Evolutionary conservation across 176 grass and related monocot genomes (phyloP).

Genomic region (Canna indica): DNA sequence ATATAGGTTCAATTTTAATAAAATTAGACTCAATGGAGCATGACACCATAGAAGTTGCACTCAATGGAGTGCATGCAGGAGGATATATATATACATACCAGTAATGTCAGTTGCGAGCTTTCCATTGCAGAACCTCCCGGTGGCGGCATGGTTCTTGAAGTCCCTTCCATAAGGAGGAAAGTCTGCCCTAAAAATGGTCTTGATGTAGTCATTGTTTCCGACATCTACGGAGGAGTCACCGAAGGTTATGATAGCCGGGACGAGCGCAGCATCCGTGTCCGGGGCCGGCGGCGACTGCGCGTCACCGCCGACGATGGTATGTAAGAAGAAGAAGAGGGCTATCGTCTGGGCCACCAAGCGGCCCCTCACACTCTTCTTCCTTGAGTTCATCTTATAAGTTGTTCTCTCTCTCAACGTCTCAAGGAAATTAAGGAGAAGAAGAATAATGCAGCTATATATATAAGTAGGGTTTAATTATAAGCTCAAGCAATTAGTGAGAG

Average conservation of each 20-base stretch:
- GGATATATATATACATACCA: constrained; percentile 28
- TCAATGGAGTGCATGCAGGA: too few relatives aligned
- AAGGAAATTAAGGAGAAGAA: background rate
- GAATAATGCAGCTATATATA: constrained; percentile 22
- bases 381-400: background rate
- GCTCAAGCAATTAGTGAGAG: too few relatives aligned
- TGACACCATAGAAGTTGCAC: too few relatives aligned
- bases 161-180: constrained; percentile 86
- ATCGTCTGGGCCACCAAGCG: constrained; percentile 16
- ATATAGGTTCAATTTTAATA: too few relatives aligned
- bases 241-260: constrained; percentile 70
- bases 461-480: too few relatives aligned
- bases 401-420: too few relatives aligned
- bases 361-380: constrained; percentile 15
- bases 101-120: constrained; percentile 88
- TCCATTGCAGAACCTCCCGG: constrained; percentile 96
- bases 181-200: constrained; percentile 70
- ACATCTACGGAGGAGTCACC: constrained; percentile 83
- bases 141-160: constrained; percentile 56
- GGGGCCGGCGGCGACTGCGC: constrained; percentile 33
- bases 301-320: constrained; percentile 12
- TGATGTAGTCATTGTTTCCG: constrained; percentile 87
- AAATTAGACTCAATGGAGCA: too few relatives aligned
- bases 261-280: too few relatives aligned
- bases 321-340: constrained; percentile 28